A percentile compares a stretch with the other conserved stretches of the same genome.
Conservation (phyloP, 441 rosid genomes). For the Brassica balearica region DNA sequence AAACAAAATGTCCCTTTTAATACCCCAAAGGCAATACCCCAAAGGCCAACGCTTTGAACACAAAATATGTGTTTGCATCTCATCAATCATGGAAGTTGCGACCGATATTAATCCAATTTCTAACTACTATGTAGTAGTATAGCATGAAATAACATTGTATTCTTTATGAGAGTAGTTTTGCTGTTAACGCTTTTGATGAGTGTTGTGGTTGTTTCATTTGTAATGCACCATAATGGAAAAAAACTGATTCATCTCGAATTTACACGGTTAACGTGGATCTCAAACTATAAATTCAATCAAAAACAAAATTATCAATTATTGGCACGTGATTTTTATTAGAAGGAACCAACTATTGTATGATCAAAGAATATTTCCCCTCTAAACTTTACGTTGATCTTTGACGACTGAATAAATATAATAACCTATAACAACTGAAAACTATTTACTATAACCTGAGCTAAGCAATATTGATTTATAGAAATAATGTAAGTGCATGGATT, state of each 20-base stretch:
- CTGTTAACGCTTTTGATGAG: no score
- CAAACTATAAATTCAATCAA: background rate
- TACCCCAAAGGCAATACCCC: conserved; percentile 41
- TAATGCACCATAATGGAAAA: no score
- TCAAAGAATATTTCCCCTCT: conserved; percentile 30
- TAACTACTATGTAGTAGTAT: no score
- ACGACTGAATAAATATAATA: conserved; percentile 36
- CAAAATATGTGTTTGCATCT: no score
- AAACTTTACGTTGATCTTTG: conserved; percentile 35
- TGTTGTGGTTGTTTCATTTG: no score
- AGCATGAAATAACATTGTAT: no score
- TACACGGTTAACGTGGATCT: no score
- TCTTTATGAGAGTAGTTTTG: no score
- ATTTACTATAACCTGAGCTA: conserved; percentile 39
- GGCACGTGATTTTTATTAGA: background rate
- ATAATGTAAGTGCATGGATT: conserved; percentile 16
- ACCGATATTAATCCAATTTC: no score
- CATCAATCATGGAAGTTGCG: no score
- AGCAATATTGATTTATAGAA: conserved; percentile 19
- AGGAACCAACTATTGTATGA: conserved; percentile 27
- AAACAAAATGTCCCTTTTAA: conserved; percentile 16
- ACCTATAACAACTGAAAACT: conserved; percentile 38
- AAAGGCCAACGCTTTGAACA: conserved; percentile 37
- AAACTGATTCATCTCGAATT: no score
- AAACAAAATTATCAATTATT: background rate